Evolutionary conservation across 495 filamentous ascomycete species (phyloP).

Genomic region (Neurospora sp.): DNA sequence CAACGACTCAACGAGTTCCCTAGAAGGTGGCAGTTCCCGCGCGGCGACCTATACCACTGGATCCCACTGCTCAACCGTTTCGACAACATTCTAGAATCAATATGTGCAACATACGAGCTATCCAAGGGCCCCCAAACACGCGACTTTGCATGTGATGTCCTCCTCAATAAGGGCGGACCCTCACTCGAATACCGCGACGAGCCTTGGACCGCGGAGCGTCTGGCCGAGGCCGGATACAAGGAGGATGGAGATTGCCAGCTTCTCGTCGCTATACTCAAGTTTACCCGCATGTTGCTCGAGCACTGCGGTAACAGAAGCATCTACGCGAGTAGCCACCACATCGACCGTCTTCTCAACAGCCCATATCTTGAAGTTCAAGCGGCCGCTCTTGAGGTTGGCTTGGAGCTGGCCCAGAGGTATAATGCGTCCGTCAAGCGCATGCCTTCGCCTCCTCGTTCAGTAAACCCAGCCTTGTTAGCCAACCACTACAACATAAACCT

Average conservation of each 20-base stretch:
- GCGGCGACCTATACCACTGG: constrained; percentile 98
- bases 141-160: constrained; percentile 55
- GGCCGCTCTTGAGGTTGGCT: constrained; percentile 61
- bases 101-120: constrained; percentile 73
- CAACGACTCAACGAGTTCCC: constrained; percentile 70
- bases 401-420: constrained; percentile 84
- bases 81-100: constrained; percentile 73
- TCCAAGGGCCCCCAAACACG: constrained; percentile 70
- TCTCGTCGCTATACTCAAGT: constrained; percentile 67
- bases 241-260: constrained; percentile 70
- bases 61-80: constrained; percentile 91
- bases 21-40: constrained; percentile 85
- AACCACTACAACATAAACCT: constrained; percentile 93
- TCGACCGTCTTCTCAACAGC: constrained; percentile 80
- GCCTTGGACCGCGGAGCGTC: constrained; percentile 34
- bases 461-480: constrained; percentile 63
- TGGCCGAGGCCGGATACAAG: constrained; percentile 50
- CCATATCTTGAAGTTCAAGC: constrained; percentile 70
- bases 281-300: constrained; percentile 78
- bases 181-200: constrained; percentile 29
- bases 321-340: constrained; percentile 78
- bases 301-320: constrained; percentile 96
- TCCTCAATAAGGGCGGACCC: constrained; percentile 41
- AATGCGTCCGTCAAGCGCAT: constrained; percentile 73
- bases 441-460: constrained; percentile 42